Base-by-base conservation (phyloP, 345 rosid species). In the Boechera stricta region DNA sequence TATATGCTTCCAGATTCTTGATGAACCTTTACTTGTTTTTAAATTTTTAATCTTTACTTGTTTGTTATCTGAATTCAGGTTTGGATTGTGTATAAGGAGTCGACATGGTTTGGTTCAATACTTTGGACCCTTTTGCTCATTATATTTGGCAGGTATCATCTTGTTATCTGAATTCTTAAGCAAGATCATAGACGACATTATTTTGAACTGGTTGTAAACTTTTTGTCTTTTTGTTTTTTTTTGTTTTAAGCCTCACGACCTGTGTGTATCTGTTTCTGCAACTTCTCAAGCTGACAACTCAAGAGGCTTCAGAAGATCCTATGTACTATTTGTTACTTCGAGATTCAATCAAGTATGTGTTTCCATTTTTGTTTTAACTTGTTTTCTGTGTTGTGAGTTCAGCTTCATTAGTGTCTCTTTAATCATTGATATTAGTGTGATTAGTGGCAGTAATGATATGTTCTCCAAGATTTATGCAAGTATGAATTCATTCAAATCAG, bases 41-140 rank as follows among this genome's bases (percentile, higher is more conserved):
- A 47, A 47, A 47, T 0, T 6, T 6, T 31, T 9, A 28, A 44
- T 44, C 21, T 44, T 7, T 15, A 24, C 1, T 29, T 28, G 32
- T 49, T 16, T 31, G 24, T 42, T 24, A 45, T 77, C 24, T 26
- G 16, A 67, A 31, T 48, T 57, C 77, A 91, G 98, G 86, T 80
- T n/a, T 93, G 96, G 98, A 76, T 88, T 68, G 83, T 67, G 56
- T 93, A 90, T 85, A 91, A 87, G 85, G 94, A 88, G 72, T 35
- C 87, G 2, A 85, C 82, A 55, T 75, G 76, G 79, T 26, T 84
- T 42, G 69, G 70, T 59, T 77, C 88, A 28, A 38, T 83, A 48
- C 38, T 86, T 57, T 91, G 97, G 96, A 64, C 87, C 3, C 26
- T 87, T 77, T 84, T 93, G 67, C 85, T 93, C n/a, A 3, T 88